These are phyloP conservation scores for Hericium coralloides DNA, from an alignment of 768 basidiomycete species.

Conservation along the genomic window DNA sequence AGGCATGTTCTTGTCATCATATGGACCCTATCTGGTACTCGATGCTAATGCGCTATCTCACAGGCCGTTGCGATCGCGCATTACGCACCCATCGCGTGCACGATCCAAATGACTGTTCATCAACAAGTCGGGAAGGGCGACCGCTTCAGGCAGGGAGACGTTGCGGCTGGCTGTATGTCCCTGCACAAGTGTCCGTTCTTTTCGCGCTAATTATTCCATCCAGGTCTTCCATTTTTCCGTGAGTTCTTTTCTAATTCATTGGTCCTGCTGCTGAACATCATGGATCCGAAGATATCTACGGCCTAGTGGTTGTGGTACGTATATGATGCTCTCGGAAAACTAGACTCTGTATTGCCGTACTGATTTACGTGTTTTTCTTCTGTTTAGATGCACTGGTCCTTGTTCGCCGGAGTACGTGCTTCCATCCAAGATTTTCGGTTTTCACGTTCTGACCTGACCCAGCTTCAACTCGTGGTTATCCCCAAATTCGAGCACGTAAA, in stretches of 20 bases:
- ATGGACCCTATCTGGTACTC: not conserved
- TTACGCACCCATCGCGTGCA: conserved; percentile 49
- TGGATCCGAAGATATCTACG: conserved; percentile 36
- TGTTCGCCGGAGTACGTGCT: conserved; percentile 18
- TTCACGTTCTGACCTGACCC: not conserved
- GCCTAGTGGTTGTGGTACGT: conserved; percentile 21
- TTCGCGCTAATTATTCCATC: not conserved
- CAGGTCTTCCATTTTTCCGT: conserved; percentile 23
- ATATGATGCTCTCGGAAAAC: not conserved
- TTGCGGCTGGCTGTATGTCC: conserved; percentile 42
- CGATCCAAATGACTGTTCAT: conserved; percentile 17
- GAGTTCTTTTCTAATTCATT: conserved; percentile 2
- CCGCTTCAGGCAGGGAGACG: conserved; percentile 45
- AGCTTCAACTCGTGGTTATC: conserved; percentile 25
- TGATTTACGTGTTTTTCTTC: not conserved
- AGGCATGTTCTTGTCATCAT: conserved; percentile 9
- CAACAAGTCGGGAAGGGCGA: conserved; percentile 22
- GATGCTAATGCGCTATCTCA: conserved; percentile 22
- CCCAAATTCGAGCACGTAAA: conserved; percentile 25
- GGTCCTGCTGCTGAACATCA: not conserved
- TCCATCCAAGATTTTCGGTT: not conserved
- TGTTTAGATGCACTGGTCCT: conserved; percentile 19
- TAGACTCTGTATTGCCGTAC: not conserved
- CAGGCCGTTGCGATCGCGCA: conserved; percentile 65
- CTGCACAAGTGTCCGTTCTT: not conserved